Evolutionary conservation across 2,329 filamentous ascomycete species (phyloP).

Genomic region (Penicillium glabrum): DNA sequence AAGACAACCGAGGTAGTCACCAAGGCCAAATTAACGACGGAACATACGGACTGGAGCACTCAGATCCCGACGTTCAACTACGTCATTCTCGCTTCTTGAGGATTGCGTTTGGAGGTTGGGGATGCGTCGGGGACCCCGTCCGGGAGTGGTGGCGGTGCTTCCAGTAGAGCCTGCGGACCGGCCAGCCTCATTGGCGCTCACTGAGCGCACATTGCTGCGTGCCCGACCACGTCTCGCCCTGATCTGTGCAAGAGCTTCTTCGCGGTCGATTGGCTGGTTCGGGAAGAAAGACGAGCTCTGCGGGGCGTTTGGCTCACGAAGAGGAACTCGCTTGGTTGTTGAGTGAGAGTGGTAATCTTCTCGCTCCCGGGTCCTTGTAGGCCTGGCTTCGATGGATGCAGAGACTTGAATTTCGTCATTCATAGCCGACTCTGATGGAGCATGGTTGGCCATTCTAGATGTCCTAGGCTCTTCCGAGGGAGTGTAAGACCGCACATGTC

Average conservation of each 20-base stretch:
- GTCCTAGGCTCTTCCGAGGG: slow-evolving; percentile 13
- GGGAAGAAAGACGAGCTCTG: slow-evolving; percentile 31
- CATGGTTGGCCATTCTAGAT: neutral
- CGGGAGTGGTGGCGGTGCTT: slow-evolving; percentile 25
- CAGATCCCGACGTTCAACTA: slow-evolving; percentile 35
- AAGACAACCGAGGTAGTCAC: neutral
- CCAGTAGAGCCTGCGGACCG: slow-evolving; percentile 27
- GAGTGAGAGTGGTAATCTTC: slow-evolving; percentile 16
- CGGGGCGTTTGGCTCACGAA: slow-evolving; percentile 28
- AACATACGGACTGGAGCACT: slow-evolving; percentile 39
- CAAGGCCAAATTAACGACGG: slow-evolving; percentile 18
- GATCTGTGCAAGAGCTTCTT: slow-evolving; percentile 51
- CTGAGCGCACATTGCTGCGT: slow-evolving; percentile 43
- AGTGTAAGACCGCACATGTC: slow-evolving; percentile 12
- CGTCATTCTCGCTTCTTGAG: slow-evolving; percentile 26
- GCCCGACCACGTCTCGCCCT: slow-evolving; percentile 48
- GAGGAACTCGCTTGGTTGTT: slow-evolving; percentile 33
- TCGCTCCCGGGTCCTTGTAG: slow-evolving; percentile 12
- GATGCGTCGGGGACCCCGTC: slow-evolving; percentile 30
- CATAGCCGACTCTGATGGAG: neutral
- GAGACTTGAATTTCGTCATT: neutral
- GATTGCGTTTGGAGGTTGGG: slow-evolving; percentile 33
- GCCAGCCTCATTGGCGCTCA: slow-evolving; percentile 39
- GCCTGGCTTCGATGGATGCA: slow-evolving; percentile 8
- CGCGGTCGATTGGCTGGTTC: slow-evolving; percentile 47